A percentile compares a stretch with the other conserved stretches of the same genome.
phyloP scores from a whole-genome alignment of 371 early-diverging fungal genomes.

The Gilbertella persicaria region DNA sequence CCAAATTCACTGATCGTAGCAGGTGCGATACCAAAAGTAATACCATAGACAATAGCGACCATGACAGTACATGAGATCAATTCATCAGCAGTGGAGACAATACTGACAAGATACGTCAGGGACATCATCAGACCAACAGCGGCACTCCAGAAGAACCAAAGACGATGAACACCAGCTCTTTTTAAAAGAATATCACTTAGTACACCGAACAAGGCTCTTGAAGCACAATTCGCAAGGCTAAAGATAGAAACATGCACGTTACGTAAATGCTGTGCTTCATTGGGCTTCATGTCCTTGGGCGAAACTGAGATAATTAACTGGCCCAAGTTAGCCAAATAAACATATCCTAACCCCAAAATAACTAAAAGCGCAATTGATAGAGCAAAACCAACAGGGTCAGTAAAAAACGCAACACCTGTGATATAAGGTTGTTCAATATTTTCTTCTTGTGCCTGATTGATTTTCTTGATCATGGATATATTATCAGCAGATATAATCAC shows the following conservation, averaged over 20 bases:
- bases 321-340: slow-evolving; percentile 45
- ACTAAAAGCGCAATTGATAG: slow-evolving; percentile 36
- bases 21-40: slow-evolving; percentile 44
- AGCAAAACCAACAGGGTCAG: slow-evolving; percentile 35
- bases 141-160: slow-evolving; percentile 46
- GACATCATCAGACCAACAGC: slow-evolving; percentile 13
- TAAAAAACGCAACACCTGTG: slow-evolving; percentile 33
- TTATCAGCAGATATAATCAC: slow-evolving; percentile 8
- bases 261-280: slow-evolving; percentile 34
- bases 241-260: slow-evolving; percentile 48
- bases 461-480: slow-evolving; percentile 3
- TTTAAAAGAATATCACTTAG: slow-evolving; percentile 45
- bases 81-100: slow-evolving; percentile 14
- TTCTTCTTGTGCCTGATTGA: background rate
- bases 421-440: slow-evolving; percentile 3
- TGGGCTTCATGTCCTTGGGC: background rate
- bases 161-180: slow-evolving; percentile 36
- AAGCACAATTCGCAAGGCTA: slow-evolving; percentile 48
- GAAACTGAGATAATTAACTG: slow-evolving; percentile 37
- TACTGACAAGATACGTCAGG: slow-evolving; percentile 11
- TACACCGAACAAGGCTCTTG: slow-evolving; percentile 44
- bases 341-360: slow-evolving; percentile 44
- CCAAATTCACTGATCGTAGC: slow-evolving; percentile 48
- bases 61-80: slow-evolving; percentile 35
- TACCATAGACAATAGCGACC: slow-evolving; percentile 42